phyloP scores from a whole-genome alignment of 2,329 filamentous ascomycete species.

The Colletotrichum orchidophilum region DNA sequence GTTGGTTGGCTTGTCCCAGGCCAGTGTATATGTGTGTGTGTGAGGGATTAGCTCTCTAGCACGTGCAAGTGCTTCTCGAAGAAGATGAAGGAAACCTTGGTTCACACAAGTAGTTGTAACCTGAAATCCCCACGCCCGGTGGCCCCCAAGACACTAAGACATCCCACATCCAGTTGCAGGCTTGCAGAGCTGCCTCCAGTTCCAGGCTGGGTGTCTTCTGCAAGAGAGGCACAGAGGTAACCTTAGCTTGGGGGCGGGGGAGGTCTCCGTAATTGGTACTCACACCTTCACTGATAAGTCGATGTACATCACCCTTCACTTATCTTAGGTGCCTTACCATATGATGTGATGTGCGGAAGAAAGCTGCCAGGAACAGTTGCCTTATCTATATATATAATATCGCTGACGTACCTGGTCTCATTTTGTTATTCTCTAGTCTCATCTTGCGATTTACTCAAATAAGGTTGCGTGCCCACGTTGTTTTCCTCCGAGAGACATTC shows the following conservation, averaged over 20 bases:
- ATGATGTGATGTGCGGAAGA: slow-evolving; percentile 26
- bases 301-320: slow-evolving; percentile 3
- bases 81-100: not conserved
- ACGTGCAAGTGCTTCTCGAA: not conserved
- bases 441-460: slow-evolving; percentile 9
- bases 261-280: not conserved
- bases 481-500: not conserved
- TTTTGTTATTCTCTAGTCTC: not conserved
- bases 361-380: slow-evolving; percentile 20
- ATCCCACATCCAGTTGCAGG: slow-evolving; percentile 21
- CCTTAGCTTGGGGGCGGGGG: slow-evolving; percentile 11
- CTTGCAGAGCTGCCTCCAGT: not conserved
- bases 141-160: slow-evolving; percentile 23
- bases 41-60: not conserved
- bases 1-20: slow-evolving; percentile 13
- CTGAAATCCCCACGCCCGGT: slow-evolving; percentile 6
- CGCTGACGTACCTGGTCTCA: slow-evolving; percentile 29
- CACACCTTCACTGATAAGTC: slow-evolving; percentile 21
- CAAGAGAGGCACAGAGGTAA: slow-evolving; percentile 15
- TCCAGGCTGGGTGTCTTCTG: not conserved
- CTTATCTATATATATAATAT: slow-evolving; percentile 31
- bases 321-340: slow-evolving; percentile 24
- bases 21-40: not conserved
- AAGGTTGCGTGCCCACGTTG: not conserved
- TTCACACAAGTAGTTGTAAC: not conserved